These are phyloP conservation scores for Arthrobotrys sphaeroides DNA, from an alignment of 2,329 filamentous ascomycete genomes.

Conservation along the genomic window DNA sequence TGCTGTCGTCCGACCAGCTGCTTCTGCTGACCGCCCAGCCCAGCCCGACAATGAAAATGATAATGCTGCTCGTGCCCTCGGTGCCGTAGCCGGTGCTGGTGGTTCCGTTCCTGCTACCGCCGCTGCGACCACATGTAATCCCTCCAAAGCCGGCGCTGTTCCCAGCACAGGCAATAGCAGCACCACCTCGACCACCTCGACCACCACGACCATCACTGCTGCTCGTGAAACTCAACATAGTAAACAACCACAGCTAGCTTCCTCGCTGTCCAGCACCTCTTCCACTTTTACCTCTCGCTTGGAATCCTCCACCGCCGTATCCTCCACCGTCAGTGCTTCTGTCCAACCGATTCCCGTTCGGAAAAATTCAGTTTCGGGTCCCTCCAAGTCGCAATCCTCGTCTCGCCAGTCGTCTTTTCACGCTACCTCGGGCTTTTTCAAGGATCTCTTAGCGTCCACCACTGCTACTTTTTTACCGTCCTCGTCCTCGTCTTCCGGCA, in stretches of 20 bases:
- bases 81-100: background rate
- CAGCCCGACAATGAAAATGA: background rate
- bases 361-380: conserved; percentile 41
- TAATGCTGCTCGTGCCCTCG: background rate
- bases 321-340: background rate
- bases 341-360: conserved; percentile 23
- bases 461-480: conserved; percentile 44
- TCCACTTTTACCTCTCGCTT: conserved; percentile 20
- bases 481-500: conserved; percentile 36
- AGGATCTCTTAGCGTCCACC: conserved; percentile 51
- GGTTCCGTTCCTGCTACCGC: background rate
- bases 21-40: conserved; percentile 6
- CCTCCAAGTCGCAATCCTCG: conserved; percentile 32
- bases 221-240: conserved; percentile 17
- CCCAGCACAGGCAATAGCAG: background rate
- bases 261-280: conserved; percentile 34
- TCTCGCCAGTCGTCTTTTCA: conserved; percentile 46
- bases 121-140: conserved; percentile 11
- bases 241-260: conserved; percentile 17
- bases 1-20: conserved; percentile 35
- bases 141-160: background rate
- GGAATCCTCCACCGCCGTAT: conserved; percentile 6
- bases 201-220: background rate
- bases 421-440: conserved; percentile 53
- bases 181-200: background rate